Evolutionary conservation across 108 stramenopile genomes (phyloP).

Genomic region (Fragilaria crotonensis): DNA sequence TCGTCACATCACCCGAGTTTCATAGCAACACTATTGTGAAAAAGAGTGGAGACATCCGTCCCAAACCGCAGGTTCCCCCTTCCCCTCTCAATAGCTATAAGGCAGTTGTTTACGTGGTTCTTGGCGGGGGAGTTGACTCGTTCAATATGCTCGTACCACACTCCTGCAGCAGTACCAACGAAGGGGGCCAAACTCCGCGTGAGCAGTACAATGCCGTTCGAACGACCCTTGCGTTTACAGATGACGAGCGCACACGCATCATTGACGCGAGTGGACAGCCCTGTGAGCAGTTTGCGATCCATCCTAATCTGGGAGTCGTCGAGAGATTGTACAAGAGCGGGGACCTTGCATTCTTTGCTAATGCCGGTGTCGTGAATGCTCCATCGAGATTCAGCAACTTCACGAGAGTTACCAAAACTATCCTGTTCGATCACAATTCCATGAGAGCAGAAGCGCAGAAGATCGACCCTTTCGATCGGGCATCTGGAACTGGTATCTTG

Average conservation of each 20-base stretch:
- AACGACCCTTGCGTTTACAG: too few relatives aligned
- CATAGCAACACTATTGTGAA: background rate
- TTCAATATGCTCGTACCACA: conserved; percentile 34
- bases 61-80: background rate
- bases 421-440: conserved; percentile 53
- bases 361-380: conserved; percentile 23
- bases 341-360: conserved; percentile 36
- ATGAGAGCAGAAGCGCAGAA: conserved; percentile 25
- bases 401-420: conserved; percentile 3
- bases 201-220: too few relatives aligned
- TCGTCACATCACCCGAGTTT: background rate
- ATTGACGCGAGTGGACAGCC: conserved; percentile 37
- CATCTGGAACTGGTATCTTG: conserved; percentile 1
- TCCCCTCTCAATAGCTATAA: conserved; percentile 33
- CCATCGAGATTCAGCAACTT: conserved; percentile 16
- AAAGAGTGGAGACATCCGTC: background rate
- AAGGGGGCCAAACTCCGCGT: too few relatives aligned
- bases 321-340: conserved; percentile 26
- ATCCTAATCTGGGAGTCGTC: conserved; percentile 15
- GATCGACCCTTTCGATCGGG: background rate
- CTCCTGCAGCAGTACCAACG: background rate
- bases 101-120: conserved; percentile 45
- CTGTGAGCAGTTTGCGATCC: too few relatives aligned
- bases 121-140: conserved; percentile 46
- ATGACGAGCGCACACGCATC: too few relatives aligned